These are phyloP conservation scores for Aspergillus luchuensis DNA, from an alignment of 2,329 filamentous ascomycete genomes.

Conservation along the genomic window DNA sequence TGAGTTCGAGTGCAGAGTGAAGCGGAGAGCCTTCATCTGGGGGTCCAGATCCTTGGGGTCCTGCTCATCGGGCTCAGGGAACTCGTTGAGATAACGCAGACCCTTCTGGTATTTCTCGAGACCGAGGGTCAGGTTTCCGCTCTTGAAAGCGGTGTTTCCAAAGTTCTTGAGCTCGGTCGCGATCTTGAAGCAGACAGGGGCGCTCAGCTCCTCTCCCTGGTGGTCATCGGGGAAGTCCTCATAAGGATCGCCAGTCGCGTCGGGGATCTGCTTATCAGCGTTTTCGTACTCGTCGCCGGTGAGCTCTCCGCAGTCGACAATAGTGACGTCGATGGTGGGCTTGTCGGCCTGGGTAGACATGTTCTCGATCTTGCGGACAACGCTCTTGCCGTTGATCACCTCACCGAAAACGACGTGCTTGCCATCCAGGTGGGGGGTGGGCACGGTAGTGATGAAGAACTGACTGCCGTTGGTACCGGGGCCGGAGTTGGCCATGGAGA, in stretches of 20 bases:
- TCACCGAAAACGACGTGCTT: conserved; percentile 99
- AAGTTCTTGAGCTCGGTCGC: conserved; percentile 84
- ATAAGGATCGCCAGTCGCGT: conserved; percentile 84
- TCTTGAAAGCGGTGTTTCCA: conserved; percentile 91
- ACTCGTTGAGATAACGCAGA: conserved; percentile 83
- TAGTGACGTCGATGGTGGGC: conserved; percentile 70
- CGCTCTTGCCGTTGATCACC: conserved; percentile 87
- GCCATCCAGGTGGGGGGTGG: conserved; percentile 89
- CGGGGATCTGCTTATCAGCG: conserved; percentile 68
- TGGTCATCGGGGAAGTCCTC: conserved; percentile 94
- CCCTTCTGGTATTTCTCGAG: conserved; percentile 95
- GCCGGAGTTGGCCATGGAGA: conserved; percentile 98
- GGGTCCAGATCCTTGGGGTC: conserved; percentile 69
- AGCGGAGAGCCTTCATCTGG: conserved; percentile 72
- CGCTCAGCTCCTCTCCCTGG: conserved; percentile 63
- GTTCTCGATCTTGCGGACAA: conserved; percentile 89
- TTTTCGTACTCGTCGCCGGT: conserved; percentile 68
- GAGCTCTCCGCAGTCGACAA: conserved; percentile 85
- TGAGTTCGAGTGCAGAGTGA: conserved; percentile 85
- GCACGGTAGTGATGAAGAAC: conserved; percentile 95
- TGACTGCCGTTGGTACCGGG: conserved; percentile 95
- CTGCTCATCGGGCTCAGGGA: conserved; percentile 68
- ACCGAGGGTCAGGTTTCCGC: conserved; percentile 67
- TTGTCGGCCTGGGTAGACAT: conserved; percentile 76
- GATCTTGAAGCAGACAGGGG: conserved; percentile 72